Evolutionary conservation across 495 filamentous ascomycete genomes (phyloP), one percentile per base, ranked within the genome.

Genomic region (Oidiodendron maius): DNA sequence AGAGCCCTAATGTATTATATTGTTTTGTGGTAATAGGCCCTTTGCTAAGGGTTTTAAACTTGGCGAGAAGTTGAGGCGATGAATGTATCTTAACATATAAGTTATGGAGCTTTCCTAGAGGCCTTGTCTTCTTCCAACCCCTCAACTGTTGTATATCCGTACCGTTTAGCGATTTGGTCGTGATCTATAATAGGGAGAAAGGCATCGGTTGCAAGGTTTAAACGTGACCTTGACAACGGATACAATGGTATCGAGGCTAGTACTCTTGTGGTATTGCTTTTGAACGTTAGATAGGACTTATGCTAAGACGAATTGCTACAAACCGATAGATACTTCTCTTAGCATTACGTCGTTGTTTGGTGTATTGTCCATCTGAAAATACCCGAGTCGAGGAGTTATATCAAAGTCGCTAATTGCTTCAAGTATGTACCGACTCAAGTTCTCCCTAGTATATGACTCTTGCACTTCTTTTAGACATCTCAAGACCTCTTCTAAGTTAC

Each of bases 281-380:
- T n/a, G n/a, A n/a, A n/a, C n/a, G n/a, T n/a, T n/a, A n/a, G n/a
- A n/a, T n/a, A n/a, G n/a, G n/a, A n/a, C n/a, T n/a, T n/a, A n/a
- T n/a, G n/a, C n/a, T n/a, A n/a, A n/a, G n/a, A n/a, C n/a, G n/a
- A n/a, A n/a, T n/a, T n/a, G n/a, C n/a, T n/a, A n/a, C n/a, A n/a
- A n/a, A 39, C 36, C 36, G 18, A 39, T 39, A 22, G 28, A 24
- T 2, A 50, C 42, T 13, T 25, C n/a, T 0, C 28, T 13, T 9
- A 59, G 17, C 3, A 46, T 37, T 4, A 44, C 52, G 34, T 52
- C 25, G 32, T 58, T 58, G 26, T 51, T 58, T 2, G 17, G 28
- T 1, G 38, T 32, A 40, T 62, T 63, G 36, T 59, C 52, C 5
- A 54, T 25, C 10, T 24, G 51, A 28, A 57, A 60, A 30, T 47